Evolutionary conservation across 805 yeast species (phyloP).

Genomic region (Saccharomycopsis malanga): DNA sequence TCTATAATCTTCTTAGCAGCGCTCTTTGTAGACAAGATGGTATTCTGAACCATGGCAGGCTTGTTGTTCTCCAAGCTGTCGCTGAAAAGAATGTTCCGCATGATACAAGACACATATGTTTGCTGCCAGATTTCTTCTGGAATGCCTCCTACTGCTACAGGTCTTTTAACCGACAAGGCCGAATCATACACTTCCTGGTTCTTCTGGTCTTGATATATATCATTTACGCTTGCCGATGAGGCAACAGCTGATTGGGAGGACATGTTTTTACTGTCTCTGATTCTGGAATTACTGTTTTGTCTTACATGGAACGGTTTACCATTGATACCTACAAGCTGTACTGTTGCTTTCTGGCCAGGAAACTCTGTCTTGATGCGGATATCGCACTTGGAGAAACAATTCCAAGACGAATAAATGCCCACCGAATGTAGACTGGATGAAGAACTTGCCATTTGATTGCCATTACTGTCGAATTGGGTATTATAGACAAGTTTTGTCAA

Average conservation of each 20-base stretch:
- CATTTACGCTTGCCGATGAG: background rate
- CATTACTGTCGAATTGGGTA: conserved; percentile 53
- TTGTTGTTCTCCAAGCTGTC: conserved; percentile 48
- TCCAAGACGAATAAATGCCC: conserved; percentile 61
- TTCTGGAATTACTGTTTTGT: background rate
- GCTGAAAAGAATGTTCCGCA: conserved; percentile 47
- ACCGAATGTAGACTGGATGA: conserved; percentile 38
- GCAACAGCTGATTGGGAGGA: background rate
- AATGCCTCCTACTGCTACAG: conserved; percentile 27
- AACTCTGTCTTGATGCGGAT: conserved; percentile 57
- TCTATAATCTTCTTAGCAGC: conserved; percentile 33
- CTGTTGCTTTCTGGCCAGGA: conserved; percentile 34
- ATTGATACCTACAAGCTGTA: conserved; percentile 18
- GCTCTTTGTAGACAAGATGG: conserved; percentile 32
- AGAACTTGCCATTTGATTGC: background rate
- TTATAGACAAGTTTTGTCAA: conserved; percentile 41
- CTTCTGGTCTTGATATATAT: background rate
- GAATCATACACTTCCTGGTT: background rate
- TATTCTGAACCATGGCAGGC: conserved; percentile 52
- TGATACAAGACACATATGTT: conserved; percentile 47
- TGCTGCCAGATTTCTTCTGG: conserved; percentile 48
- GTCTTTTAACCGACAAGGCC: background rate
- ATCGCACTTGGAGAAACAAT: conserved; percentile 68
- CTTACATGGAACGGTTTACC: conserved; percentile 19
- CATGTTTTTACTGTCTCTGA: background rate